phyloP scores from a whole-genome alignment of 352 stramenopile genomes.

The Globisporangium nunn region DNA sequence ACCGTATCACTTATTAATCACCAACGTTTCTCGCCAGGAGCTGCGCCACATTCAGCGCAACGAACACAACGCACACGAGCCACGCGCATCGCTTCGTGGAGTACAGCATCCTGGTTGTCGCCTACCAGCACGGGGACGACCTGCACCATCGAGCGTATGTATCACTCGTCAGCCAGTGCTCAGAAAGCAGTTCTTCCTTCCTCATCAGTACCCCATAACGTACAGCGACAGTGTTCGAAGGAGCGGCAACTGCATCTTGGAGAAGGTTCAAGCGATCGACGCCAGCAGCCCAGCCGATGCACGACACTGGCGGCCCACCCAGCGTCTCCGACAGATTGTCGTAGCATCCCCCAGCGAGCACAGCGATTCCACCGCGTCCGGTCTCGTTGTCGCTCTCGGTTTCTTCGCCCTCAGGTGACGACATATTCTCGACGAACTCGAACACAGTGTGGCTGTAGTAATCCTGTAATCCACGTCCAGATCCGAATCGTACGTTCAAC shows the following conservation, averaged over 20 bases:
- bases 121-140: slow-evolving; percentile 57
- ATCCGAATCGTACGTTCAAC: background rate
- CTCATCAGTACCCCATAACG: background rate
- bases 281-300: slow-evolving; percentile 81
- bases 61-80: slow-evolving; percentile 28
- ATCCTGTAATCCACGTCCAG: slow-evolving; percentile 29
- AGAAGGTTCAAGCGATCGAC: slow-evolving; percentile 75
- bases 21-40: background rate
- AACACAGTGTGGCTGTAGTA: slow-evolving; percentile 90
- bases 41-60: background rate
- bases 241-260: slow-evolving; percentile 19
- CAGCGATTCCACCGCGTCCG: slow-evolving; percentile 47
- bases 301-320: slow-evolving; percentile 48
- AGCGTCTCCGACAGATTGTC: slow-evolving; percentile 65
- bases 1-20: background rate
- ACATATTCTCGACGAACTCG: slow-evolving; percentile 70
- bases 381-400: background rate
- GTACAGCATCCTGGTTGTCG: slow-evolving; percentile 32
- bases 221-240: slow-evolving; percentile 42
- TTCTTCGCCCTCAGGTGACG: slow-evolving; percentile 7
- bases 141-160: slow-evolving; percentile 14
- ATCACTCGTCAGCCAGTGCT: too few relatives aligned
- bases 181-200: background rate
- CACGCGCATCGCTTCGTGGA: slow-evolving; percentile 58
- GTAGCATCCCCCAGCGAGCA: slow-evolving; percentile 82